Percentiles rank a stretch among this genome's conserved stretches.
These are phyloP conservation scores for Cornus suecica DNA, from an alignment of 148 eudicot species.

Conservation along the genomic window DNA sequence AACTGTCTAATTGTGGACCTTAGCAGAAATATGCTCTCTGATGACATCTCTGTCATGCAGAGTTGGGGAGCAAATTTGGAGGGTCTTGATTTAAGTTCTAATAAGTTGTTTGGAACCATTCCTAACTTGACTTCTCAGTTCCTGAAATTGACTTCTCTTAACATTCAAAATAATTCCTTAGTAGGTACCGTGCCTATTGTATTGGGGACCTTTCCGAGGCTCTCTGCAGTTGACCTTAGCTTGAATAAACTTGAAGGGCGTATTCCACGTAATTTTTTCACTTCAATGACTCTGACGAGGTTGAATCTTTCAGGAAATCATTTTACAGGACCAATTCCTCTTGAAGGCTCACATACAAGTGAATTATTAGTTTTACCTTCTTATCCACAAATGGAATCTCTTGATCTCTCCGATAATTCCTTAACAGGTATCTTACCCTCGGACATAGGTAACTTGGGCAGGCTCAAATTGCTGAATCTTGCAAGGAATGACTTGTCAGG, in stretches of 20 bases:
- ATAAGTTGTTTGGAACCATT: constrained; percentile 63
- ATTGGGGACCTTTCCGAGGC: constrained; percentile 41
- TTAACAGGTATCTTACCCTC: constrained; percentile 56
- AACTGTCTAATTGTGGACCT: constrained; percentile 52
- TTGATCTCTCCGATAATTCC: constrained; percentile 79
- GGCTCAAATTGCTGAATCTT: constrained; percentile 66
- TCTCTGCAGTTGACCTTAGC: constrained; percentile 69
- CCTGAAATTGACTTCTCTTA: constrained; percentile 49
- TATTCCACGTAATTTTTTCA: constrained; percentile 67
- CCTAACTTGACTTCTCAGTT: constrained; percentile 59
- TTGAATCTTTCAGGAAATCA: constrained; percentile 75
- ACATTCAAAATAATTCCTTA: constrained; percentile 59
- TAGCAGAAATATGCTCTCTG: constrained; percentile 54
- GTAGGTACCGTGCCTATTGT: constrained; percentile 57
- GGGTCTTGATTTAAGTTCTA: constrained; percentile 80
- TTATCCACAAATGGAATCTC: constrained; percentile 60
- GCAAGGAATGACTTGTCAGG: constrained; percentile 74
- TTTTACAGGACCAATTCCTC: constrained; percentile 64
- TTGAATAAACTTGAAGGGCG: constrained; percentile 66
- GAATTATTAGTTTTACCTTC: constrained; percentile 57
- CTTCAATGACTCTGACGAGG: constrained; percentile 51
- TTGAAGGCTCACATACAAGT: constrained; percentile 45
- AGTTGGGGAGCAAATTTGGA: constrained; percentile 59
- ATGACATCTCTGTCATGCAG: constrained; percentile 40
- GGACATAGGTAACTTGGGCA: constrained; percentile 52